Conservation (phyloP, 371 early-diverging fungal genomes). For the Haplosporangium sp. region DNA sequence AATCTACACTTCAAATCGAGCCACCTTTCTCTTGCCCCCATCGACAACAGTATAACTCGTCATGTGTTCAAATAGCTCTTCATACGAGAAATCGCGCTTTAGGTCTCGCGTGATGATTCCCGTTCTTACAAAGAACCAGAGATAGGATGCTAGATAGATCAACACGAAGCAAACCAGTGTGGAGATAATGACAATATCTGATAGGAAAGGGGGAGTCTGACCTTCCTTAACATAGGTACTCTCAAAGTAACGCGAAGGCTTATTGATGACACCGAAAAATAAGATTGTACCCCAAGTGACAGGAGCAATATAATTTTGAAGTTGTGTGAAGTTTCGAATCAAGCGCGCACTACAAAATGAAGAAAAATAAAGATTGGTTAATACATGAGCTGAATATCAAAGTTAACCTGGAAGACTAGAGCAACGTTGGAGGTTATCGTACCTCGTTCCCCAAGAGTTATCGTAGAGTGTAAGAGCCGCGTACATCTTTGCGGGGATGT, state of each 20-base stretch:
- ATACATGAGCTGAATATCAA: not conserved
- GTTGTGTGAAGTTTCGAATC: constrained; percentile 44
- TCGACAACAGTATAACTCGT: constrained; percentile 33
- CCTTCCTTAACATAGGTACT: constrained; percentile 17
- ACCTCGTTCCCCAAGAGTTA: constrained; percentile 71
- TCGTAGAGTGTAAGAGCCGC: constrained; percentile 71
- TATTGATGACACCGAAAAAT: constrained; percentile 22
- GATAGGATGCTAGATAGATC: constrained; percentile 15
- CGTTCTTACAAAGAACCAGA: constrained; percentile 42
- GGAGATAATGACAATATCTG: constrained; percentile 20
- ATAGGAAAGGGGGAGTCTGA: constrained; percentile 22
- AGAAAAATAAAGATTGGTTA: not conserved
- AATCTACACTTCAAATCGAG: constrained; percentile 40
- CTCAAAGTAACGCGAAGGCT: constrained; percentile 32
- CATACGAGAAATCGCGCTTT: constrained; percentile 50
- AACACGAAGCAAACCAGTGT: constrained; percentile 8
- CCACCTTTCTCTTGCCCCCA: constrained; percentile 37
- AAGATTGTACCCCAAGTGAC: constrained; percentile 37
- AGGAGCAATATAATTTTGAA: constrained; percentile 52
- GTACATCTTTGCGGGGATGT: constrained; percentile 70
- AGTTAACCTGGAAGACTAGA: not conserved
- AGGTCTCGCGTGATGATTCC: constrained; percentile 33
- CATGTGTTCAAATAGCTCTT: constrained; percentile 50
- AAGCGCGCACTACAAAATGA: constrained; percentile 33
- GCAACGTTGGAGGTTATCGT: not conserved